Evolutionary conservation across 305 asterid species (phyloP), one percentile per base, ranked within the genome.

Genomic region (Fraxinus ornus): DNA sequence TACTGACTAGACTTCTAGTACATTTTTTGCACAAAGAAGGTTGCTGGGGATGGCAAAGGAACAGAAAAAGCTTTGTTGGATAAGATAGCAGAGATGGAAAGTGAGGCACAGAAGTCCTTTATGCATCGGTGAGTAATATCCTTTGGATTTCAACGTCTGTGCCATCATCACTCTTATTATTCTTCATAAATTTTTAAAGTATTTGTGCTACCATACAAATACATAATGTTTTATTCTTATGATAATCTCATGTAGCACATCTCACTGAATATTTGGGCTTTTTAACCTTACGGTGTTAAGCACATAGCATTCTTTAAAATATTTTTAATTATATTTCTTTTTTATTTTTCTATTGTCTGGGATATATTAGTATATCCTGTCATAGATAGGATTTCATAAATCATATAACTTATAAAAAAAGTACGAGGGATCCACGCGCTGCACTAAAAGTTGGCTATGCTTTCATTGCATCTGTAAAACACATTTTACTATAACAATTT

Each of bases 71-170:
- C 90, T 83, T 89, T 97, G 89, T 88, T 97, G 86, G 95, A 94
- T 90, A 93, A 88, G 86, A 97, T 97, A 89, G 98, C 98, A 78
- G 92, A 85, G 24, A 76, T 88, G 93, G 99, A 97, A 93, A 89
- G 97, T 90, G 98, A 97, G 89, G 99, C 99, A 80, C 97, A 95
- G 87, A 97, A 97, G 89, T 97, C 99, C 81, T 97, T 97, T 79
- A 95, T 97, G 99, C 99, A 97, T 84, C 86, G 99, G 99, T 97
- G 83, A 86, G 91, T 84, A 37, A 22, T 86, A 32, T 81, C 76
- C 28, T 75, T 83, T 12, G n/a, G 22, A 33, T n/a, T 21, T 36
- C 44, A 57, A 4, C 28, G 47, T 75, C 57, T 79, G 68, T 57
- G 85, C 37, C 57, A 66, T 80, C 85, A 79, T 81, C 85, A 77